Evolutionary conservation across 164 flowering plant species (phyloP).

Genomic region (Pachysandra terminalis): DNA sequence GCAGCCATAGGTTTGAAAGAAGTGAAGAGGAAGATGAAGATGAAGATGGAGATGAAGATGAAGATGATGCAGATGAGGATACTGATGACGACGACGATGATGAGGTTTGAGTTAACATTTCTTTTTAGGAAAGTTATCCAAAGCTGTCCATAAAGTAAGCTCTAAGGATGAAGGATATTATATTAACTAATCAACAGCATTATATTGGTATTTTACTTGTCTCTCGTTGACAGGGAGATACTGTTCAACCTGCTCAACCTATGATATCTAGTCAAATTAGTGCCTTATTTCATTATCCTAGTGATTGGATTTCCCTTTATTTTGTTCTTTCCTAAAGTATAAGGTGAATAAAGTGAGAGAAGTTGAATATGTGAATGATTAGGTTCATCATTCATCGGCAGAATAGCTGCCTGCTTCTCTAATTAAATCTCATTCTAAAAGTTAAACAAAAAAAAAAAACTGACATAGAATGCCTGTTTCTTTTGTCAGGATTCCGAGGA

Average conservation of each 20-base stretch:
- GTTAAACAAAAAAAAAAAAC: background rate
- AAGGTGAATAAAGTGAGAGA: background rate
- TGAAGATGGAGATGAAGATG: conserved; percentile 26
- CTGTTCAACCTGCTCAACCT: background rate
- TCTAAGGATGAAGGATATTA: background rate
- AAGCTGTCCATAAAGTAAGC: background rate
- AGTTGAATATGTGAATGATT: background rate
- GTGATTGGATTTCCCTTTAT: no score
- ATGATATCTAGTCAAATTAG: no score
- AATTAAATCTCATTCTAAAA: no score
- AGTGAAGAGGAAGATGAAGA: conserved; percentile 41
- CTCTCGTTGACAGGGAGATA: no score
- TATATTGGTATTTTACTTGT: no score
- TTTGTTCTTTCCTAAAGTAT: no score
- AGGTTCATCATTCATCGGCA: no score
- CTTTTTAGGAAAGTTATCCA: background rate
- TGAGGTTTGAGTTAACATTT: conserved; percentile 36
- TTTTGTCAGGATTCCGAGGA: conserved; percentile 64
- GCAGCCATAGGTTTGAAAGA: conserved; percentile 46
- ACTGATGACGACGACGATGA: conserved; percentile 30
- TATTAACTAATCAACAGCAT: no score
- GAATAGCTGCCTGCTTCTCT: no score
- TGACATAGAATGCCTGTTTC: background rate
- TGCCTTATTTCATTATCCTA: background rate
- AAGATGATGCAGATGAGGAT: conserved; percentile 30